A percentile compares a stretch with the other conserved stretches of the same genome.
These are phyloP conservation scores for Sclerotinia sclerotiorum DNA, from an alignment of 2,329 filamentous ascomycete genomes.

Conservation along the genomic window DNA sequence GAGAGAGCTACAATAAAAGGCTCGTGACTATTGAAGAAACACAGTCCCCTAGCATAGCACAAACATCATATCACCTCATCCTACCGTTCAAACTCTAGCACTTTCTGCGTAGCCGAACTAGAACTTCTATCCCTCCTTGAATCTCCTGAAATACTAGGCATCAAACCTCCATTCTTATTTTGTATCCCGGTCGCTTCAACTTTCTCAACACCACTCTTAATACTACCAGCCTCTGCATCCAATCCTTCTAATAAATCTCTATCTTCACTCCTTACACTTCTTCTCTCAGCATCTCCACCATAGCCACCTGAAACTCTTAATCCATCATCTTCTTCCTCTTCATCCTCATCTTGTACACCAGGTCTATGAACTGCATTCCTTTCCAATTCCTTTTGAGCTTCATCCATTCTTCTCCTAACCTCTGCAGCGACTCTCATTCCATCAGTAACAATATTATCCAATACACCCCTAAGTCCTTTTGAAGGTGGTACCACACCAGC, in stretches of 20 bases:
- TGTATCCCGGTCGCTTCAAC: slow-evolving; percentile 28
- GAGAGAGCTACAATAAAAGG: neutral
- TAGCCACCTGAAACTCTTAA: slow-evolving; percentile 50
- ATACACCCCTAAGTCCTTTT: slow-evolving; percentile 82
- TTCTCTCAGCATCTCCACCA: slow-evolving; percentile 57
- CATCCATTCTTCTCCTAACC: slow-evolving; percentile 89
- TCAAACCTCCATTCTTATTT: slow-evolving; percentile 12
- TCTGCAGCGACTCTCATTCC: slow-evolving; percentile 95
- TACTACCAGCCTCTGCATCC: slow-evolving; percentile 63
- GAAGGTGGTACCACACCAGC: slow-evolving; percentile 45
- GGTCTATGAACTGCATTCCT: slow-evolving; percentile 69
- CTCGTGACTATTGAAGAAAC: neutral
- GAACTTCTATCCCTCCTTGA: slow-evolving; percentile 33
- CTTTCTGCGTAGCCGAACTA: slow-evolving; percentile 43
- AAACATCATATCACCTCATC: neutral
- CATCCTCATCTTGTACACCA: slow-evolving; percentile 68
- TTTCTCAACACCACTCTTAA: slow-evolving; percentile 37
- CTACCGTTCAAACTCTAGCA: slow-evolving; percentile 49
- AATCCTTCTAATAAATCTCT: slow-evolving; percentile 71
- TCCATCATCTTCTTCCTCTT: slow-evolving; percentile 61
- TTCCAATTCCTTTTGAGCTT: slow-evolving; percentile 89
- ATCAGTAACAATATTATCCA: slow-evolving; percentile 97
- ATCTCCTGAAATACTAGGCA: slow-evolving; percentile 26
- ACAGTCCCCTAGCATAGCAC: neutral
- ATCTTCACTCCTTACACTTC: slow-evolving; percentile 66